Base-by-base conservation (phyloP, 169 alveolate genomes). In the Plasmodium falciparum region DNA sequence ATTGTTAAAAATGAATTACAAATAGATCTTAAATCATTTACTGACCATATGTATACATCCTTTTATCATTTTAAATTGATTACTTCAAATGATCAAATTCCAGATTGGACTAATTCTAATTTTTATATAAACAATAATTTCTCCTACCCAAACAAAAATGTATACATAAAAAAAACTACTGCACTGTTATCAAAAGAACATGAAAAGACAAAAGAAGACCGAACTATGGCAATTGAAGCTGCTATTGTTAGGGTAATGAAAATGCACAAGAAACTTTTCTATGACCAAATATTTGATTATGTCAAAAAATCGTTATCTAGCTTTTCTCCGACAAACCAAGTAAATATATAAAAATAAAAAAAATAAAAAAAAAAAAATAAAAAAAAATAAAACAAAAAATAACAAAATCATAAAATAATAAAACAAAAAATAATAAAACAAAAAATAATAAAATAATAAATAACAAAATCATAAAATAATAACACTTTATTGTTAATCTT, bases 181-280 rank as follows among this genome's bases (percentile, higher is more conserved):
- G 26, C 83, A 20, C 43, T 69, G 24, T 73, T 83, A 43, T 83
- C 91, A 17, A 83, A 83, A 43, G 91, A 83, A 45, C 91, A 83
- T 13, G 91, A 83, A 69, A 67, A 83, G 63, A 50, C 80, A 6
- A 86, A 93, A 54, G 96, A 94, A 24, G 97, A 96, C 26, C 91
- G 97, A 88, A 76, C 95, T 15, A 89, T 89, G 56, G 97, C 98
- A 11, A 95, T 96, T 45, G 97, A 96, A 49, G 98, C 98, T 3
- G 95, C 96, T 17, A 95, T 95, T 39, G 98, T 96, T 12, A 93
- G 96, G 71, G 95, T 96, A 7, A 96, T 96, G 98, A 96, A 96
- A 65, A 61, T 90, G 13, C 91, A 83, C 47, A 83, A 83, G 50
- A 83, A 70, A 69, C 56, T 83, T n/a, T 83, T 83, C 47, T 83